Base-by-base conservation (phyloP, 2,329 filamentous ascomycete genomes). In the Ophiognomonia clavigignenti-juglandacearum region DNA sequence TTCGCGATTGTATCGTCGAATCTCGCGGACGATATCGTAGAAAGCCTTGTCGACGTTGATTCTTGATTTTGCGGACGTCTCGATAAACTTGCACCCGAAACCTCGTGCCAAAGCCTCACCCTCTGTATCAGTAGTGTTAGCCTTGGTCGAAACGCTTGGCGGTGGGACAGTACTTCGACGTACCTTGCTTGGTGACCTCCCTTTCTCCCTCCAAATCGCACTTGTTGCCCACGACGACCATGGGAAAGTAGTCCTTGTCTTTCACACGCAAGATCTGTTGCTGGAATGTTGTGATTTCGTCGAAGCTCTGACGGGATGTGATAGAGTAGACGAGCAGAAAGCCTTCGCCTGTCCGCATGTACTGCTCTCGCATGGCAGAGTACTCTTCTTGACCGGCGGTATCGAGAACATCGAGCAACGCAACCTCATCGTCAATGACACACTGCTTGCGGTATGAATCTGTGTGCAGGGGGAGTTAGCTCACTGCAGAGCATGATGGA, bases 381-480 rank as follows among this genome's bases (percentile, higher is more conserved):
- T 97, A 98, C 74, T 98, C 93, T 72, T 98, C 93, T 70, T 98
- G 93, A 51, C 93, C 93, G 54, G 93, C 93, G 45, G 93, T 98
- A 70, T 98, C 93, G 66, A 97, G 85, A 54, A 98, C 93, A 69
- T 98, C 93, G 69, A 98, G 86, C 52, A 98, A 81, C 43, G 93
- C 93, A 57, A 96, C 90, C 72, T 98, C 93, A 60, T 97, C 93
- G 66, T 98, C 93, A 67, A 98, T 95, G 60, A 96, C 85, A 69
- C 93, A 97, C 79, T 97, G 93, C 85, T 98, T 98, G 75, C 93
- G 90, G 78, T 98, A 98, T 54, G 93, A 97, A 67, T 98, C 93
- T 98, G 67, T 43, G 42, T 22, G 24, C 18, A 36, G 4, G 23
- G 6, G 18, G 56, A 39, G 56, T 64, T 46, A 39, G 35, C 35